Evolutionary conservation across 148 eudicot genomes (phyloP).

Genomic region (Rhododendron griersonianum): DNA sequence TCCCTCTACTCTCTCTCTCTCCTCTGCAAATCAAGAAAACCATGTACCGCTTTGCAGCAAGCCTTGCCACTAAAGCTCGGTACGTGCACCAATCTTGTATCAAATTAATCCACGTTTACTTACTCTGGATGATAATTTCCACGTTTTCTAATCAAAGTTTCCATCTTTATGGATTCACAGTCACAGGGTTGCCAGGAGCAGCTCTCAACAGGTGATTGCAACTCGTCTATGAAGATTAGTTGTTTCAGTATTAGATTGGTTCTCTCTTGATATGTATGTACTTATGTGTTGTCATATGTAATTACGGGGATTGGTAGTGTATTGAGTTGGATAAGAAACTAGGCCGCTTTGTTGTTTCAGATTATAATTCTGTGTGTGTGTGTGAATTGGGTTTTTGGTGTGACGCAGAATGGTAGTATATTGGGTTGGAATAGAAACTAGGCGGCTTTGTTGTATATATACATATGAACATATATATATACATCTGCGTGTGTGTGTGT

Average conservation of each 20-base stretch:
- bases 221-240: neutral
- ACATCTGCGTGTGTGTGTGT: neutral
- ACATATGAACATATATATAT: neutral
- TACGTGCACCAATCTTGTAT: neutral
- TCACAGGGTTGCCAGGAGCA: constrained; percentile 33
- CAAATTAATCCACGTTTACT: neutral
- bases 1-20: neutral
- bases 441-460: neutral
- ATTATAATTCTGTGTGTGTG: too few relatives aligned
- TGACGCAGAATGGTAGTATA: constrained; percentile 26
- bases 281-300: neutral
- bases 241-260: neutral
- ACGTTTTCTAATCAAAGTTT: neutral
- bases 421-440: neutral
- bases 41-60: constrained; percentile 78
- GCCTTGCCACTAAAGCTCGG: constrained; percentile 64
- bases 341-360: neutral
- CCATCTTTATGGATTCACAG: constrained; percentile 12
- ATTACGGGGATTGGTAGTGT: constrained; percentile 8
- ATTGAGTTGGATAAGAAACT: neutral
- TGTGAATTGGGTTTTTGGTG: neutral
- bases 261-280: neutral
- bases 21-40: neutral
- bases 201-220: constrained; percentile 34
- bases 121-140: neutral